A percentile compares a stretch with the other conserved stretches of the same genome.
Conservation (phyloP, 2,329 filamentous ascomycete genomes). For the Rutstroemia sp. region DNA sequence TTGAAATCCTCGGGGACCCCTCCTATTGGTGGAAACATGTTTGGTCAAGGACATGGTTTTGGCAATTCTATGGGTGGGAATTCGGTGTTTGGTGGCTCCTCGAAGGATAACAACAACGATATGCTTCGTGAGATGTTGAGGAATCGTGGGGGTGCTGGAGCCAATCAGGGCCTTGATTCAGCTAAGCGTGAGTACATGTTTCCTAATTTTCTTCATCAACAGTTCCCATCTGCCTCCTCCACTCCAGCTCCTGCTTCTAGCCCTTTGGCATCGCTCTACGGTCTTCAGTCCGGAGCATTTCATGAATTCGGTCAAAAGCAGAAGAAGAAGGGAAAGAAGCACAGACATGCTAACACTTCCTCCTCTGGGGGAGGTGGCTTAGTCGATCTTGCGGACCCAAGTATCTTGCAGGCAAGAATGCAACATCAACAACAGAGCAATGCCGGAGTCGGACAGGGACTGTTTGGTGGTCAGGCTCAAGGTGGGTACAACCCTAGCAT, state of each 20-base stretch:
- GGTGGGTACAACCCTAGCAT: conserved; percentile 88
- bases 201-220: conserved; percentile 83
- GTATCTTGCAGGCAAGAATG: conserved; percentile 96
- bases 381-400: conserved; percentile 99
- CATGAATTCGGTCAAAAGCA: conserved; percentile 93
- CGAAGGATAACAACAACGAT: conserved; percentile 68
- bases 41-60: conserved; percentile 82
- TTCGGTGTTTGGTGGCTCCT: conserved; percentile 51
- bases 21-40: conserved; percentile 77
- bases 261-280: conserved; percentile 88
- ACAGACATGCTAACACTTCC: conserved; percentile 99
- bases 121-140: conserved; percentile 78
- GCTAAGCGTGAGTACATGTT: conserved; percentile 98
- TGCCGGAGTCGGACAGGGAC: conserved; percentile 78
- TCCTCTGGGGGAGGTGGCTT: conserved; percentile 98
- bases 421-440: conserved; percentile 79
- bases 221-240: conserved; percentile 75
- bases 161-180: conserved; percentile 69
- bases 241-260: conserved; percentile 83
- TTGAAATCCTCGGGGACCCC: conserved; percentile 93
- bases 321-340: conserved; percentile 99
- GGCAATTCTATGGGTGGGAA: conserved; percentile 55
- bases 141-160: conserved; percentile 53
- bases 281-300: conserved; percentile 75
- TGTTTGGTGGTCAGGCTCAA: conserved; percentile 84